Conservation (phyloP, 164 flowering plant species). For the Umbellularia californica region DNA sequence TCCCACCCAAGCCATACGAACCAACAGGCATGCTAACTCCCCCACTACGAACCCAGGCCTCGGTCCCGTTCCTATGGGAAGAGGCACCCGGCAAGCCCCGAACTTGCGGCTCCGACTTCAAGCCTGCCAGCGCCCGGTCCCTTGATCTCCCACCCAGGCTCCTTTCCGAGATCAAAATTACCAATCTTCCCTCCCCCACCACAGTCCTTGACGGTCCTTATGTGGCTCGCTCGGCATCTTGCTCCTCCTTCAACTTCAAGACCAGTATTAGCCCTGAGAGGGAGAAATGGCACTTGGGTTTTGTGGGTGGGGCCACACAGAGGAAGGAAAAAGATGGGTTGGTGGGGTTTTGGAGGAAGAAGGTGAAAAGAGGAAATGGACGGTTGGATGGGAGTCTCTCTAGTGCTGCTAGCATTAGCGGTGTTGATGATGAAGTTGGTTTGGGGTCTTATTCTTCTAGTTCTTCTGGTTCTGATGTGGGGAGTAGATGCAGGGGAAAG, state of each 20-base stretch:
- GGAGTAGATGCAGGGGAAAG: background rate
- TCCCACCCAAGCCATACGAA: constrained; percentile 34
- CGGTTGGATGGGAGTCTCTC: background rate
- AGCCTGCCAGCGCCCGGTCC: constrained; percentile 23
- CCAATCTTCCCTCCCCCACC: constrained; percentile 47
- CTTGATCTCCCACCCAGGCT: constrained; percentile 71
- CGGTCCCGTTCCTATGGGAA: constrained; percentile 81
- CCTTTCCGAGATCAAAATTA: constrained; percentile 15
- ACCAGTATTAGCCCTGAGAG: constrained; percentile 3
- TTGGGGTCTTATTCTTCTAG: constrained; percentile 16
- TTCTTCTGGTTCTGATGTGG: background rate
- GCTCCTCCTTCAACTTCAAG: constrained; percentile 18
- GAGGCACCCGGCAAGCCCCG: constrained; percentile 78
- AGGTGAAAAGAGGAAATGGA: background rate
- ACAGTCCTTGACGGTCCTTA: constrained; percentile 64
- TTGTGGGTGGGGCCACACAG: constrained; percentile 21
- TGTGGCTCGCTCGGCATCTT: constrained; percentile 32
- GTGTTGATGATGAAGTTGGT: constrained; percentile 11
- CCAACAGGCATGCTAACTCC: constrained; percentile 54
- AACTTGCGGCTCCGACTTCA: background rate
- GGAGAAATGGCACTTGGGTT: constrained; percentile 19
- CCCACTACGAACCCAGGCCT: constrained; percentile 39
- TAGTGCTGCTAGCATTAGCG: background rate
- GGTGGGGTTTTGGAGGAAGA: constrained; percentile 4
- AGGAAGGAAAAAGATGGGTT: constrained; percentile 13